A percentile compares a stretch with the other conserved stretches of the same genome.
Evolutionary conservation across 805 yeast species (phyloP).

Genomic region (Starmerella ratchasimensis): DNA sequence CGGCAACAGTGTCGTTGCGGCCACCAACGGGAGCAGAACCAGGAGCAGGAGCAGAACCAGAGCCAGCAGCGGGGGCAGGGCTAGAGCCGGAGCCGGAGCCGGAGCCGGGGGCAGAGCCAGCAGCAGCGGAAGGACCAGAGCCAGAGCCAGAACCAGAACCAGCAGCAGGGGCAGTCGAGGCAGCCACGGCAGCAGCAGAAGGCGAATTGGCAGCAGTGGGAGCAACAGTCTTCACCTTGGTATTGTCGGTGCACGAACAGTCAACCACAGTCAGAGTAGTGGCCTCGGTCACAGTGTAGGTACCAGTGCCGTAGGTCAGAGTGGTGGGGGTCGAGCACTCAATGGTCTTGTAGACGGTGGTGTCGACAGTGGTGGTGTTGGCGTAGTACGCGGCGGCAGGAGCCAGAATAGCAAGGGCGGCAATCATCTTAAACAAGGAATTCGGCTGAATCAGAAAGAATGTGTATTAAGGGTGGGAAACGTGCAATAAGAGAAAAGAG

Average conservation of each 20-base stretch:
- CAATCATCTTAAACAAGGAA: slow-evolving; percentile 5
- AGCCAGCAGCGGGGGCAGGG: slow-evolving; percentile 4
- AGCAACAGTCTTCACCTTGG: not conserved
- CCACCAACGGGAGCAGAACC: slow-evolving; percentile 2
- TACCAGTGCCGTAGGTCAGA: slow-evolving; percentile 29
- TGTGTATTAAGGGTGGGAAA: too few species aligned
- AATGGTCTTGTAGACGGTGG: slow-evolving; percentile 16
- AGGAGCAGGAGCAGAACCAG: slow-evolving; percentile 4
- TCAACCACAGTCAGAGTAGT: slow-evolving; percentile 48
- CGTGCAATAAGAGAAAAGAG: too few species aligned
- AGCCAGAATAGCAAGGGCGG: slow-evolving; percentile 37
- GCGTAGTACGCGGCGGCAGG: slow-evolving; percentile 29
- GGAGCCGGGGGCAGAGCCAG: slow-evolving; percentile 11
- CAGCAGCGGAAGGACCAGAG: not conserved
- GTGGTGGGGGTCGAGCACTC: slow-evolving; percentile 20
- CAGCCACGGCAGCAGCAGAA: slow-evolving; percentile 9
- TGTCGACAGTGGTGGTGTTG: slow-evolving; percentile 15
- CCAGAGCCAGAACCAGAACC: slow-evolving; percentile 6
- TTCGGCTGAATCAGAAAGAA: not conserved
- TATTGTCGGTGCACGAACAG: slow-evolving; percentile 44
- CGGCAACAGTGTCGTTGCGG: slow-evolving; percentile 3
- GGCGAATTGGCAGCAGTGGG: slow-evolving; percentile 7
- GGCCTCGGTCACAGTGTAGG: slow-evolving; percentile 29
- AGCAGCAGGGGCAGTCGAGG: slow-evolving; percentile 6
- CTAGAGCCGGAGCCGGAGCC: slow-evolving; percentile 3